Conservation (phyloP, 106 monocot genomes). For the Xerophyta viscosa region DNA sequence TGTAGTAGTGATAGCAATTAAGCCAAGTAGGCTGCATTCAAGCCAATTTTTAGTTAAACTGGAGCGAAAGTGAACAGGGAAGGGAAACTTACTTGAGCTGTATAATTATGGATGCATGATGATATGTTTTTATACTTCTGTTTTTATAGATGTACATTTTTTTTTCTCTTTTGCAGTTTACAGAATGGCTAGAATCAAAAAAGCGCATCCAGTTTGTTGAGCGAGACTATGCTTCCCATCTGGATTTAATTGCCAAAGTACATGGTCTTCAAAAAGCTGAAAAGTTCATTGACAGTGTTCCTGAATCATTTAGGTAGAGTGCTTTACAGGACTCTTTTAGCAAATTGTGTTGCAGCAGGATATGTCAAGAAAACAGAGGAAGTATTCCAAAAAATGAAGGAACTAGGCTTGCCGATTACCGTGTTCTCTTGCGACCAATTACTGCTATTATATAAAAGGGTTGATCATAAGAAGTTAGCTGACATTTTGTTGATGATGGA, state of each 20-base stretch:
- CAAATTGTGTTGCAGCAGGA: conserved; percentile 37
- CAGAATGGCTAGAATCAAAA: conserved; percentile 63
- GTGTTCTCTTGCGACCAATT: conserved; percentile 65
- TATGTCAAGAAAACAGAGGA: conserved; percentile 66
- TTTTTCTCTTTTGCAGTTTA: conserved; percentile 40
- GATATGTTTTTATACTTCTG: not conserved
- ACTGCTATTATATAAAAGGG: conserved; percentile 55
- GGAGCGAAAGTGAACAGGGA: too few species aligned
- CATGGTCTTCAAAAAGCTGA: conserved; percentile 60
- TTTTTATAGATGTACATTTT: not conserved
- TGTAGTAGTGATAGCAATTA: too few species aligned
- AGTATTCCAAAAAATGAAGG: conserved; percentile 65
- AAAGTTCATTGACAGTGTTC: conserved; percentile 50
- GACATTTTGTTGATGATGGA: conserved; percentile 75
- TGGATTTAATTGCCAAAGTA: conserved; percentile 72
- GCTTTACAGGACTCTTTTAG: conserved; percentile 57
- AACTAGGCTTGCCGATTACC: conserved; percentile 45
- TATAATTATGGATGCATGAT: too few species aligned
- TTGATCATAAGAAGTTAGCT: conserved; percentile 48
- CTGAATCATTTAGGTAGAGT: conserved; percentile 54
- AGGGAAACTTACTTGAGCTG: too few species aligned
- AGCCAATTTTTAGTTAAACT: too few species aligned
- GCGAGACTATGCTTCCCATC: conserved; percentile 59
- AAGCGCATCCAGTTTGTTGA: conserved; percentile 45
- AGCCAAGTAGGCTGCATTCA: too few species aligned